Evolutionary conservation across 257 asterid genomes (phyloP).

Genomic region (Salvia hispanica): DNA sequence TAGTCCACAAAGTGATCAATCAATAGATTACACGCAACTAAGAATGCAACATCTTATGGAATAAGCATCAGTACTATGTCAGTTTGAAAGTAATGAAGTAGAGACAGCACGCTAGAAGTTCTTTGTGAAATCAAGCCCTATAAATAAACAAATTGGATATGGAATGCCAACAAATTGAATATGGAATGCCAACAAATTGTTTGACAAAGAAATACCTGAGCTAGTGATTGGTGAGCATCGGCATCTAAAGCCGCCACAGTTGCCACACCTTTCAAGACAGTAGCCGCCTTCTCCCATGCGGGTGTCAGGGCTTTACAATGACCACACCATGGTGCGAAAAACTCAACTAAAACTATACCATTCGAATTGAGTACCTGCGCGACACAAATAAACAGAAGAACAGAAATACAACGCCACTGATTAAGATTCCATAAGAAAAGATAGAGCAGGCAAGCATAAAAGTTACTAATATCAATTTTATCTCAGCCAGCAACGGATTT

Average conservation of each 20-base stretch:
- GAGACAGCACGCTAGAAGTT: constrained; percentile 16
- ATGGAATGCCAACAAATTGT: no score
- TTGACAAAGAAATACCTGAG: constrained; percentile 60
- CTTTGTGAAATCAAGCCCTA: constrained; percentile 18
- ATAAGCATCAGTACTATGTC: not conserved
- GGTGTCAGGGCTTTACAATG: constrained; percentile 93
- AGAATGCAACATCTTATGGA: not conserved
- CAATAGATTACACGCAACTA: not conserved
- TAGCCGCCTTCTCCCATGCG: constrained; percentile 89
- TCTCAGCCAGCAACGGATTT: constrained; percentile 11
- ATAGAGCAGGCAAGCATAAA: constrained; percentile 5
- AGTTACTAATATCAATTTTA: not conserved
- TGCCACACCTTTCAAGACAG: constrained; percentile 82
- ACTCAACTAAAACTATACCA: constrained; percentile 86
- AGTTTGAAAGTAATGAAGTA: not conserved
- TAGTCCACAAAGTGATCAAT: constrained; percentile 8
- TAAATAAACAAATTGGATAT: not conserved
- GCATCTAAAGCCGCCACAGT: constrained; percentile 96
- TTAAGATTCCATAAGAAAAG: not conserved
- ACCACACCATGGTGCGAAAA: constrained; percentile 98
- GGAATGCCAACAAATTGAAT: not conserved
- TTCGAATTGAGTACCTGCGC: constrained; percentile 82
- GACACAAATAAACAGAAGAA: constrained; percentile 18
- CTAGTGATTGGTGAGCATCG: constrained; percentile 87
- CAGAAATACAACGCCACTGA: constrained; percentile 21